phyloP scores from a whole-genome alignment of 2,329 filamentous ascomycete species.

The Epichloe uncinata region DNA sequence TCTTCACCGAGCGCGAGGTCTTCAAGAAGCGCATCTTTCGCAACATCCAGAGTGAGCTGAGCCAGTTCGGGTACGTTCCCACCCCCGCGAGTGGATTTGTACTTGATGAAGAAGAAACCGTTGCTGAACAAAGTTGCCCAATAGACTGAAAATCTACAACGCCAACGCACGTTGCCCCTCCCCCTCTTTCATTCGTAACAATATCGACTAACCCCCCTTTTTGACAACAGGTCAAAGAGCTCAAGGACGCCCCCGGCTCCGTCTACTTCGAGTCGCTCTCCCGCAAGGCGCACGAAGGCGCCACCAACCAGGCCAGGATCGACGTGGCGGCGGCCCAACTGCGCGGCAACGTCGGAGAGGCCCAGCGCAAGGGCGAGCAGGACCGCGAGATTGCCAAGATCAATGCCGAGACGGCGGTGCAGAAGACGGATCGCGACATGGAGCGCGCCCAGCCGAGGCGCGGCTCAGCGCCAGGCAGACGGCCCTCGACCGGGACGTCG shows the following conservation, averaged over 20 bases:
- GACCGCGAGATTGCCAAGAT: conserved; percentile 84
- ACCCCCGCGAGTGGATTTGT: too few species aligned
- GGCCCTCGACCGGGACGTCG: conserved; percentile 57
- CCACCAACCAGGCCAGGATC: conserved; percentile 62
- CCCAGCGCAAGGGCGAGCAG: conserved; percentile 63
- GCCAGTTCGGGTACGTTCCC: conserved; percentile 42
- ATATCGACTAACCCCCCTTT: background rate
- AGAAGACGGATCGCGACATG: conserved; percentile 72
- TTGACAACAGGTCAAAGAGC: conserved; percentile 48
- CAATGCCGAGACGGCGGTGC: conserved; percentile 69
- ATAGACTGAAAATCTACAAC: conserved; percentile 52
- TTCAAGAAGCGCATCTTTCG: conserved; percentile 65
- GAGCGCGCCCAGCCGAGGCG: conserved; percentile 71
- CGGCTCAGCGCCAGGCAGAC: conserved; percentile 61
- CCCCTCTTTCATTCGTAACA: background rate
- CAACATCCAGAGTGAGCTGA: conserved; percentile 67
- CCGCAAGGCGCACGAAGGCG: conserved; percentile 74
- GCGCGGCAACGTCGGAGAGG: conserved; percentile 61
- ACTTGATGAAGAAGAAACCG: background rate
- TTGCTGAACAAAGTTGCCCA: background rate
- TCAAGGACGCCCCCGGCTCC: conserved; percentile 70
- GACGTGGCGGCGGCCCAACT: conserved; percentile 53
- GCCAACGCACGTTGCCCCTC: conserved; percentile 32
- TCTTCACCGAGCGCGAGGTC: conserved; percentile 63
- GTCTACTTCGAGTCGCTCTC: conserved; percentile 74